Evolutionary conservation across 1,284 basidiomycete species (phyloP).

Genomic region (Ceratorhiza oryzae-sativae): DNA sequence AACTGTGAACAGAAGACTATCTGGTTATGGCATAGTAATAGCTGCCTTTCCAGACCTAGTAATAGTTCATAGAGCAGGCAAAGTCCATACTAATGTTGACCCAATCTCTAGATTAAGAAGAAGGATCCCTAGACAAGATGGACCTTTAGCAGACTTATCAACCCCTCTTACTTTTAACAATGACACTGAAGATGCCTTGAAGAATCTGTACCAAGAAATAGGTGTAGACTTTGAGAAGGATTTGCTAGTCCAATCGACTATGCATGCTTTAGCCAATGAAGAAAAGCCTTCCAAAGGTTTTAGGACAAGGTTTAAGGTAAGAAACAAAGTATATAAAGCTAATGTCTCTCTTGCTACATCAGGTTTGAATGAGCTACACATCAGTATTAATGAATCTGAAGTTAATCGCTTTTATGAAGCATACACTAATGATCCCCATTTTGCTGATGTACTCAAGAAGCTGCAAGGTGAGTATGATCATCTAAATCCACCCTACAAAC

Average conservation of each 20-base stretch:
- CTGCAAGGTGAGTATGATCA: neutral
- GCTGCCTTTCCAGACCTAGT: conserved; percentile 49
- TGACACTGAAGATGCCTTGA: neutral
- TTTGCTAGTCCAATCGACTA: neutral
- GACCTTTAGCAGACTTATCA: conserved; percentile 33
- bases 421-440: conserved; percentile 17
- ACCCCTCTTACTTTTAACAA: neutral
- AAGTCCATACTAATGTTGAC: conserved; percentile 53
- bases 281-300: neutral
- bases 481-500: conserved; percentile 12
- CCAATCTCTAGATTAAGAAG: conserved; percentile 49
- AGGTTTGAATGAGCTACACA: neutral
- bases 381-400: neutral
- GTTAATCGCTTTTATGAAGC: conserved; percentile 14
- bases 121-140: conserved; percentile 40
- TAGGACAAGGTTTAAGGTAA: neutral
- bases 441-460: neutral
- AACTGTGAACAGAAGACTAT: conserved; percentile 50
- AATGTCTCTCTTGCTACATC: neutral
- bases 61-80: conserved; percentile 52
- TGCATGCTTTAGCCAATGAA: neutral
- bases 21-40: conserved; percentile 50
- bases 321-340: neutral
- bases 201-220: conserved; percentile 15
- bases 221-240: conserved; percentile 21